Conservation (phyloP, 2,329 filamentous ascomycete genomes). For the Calycina herbarum region DNA sequence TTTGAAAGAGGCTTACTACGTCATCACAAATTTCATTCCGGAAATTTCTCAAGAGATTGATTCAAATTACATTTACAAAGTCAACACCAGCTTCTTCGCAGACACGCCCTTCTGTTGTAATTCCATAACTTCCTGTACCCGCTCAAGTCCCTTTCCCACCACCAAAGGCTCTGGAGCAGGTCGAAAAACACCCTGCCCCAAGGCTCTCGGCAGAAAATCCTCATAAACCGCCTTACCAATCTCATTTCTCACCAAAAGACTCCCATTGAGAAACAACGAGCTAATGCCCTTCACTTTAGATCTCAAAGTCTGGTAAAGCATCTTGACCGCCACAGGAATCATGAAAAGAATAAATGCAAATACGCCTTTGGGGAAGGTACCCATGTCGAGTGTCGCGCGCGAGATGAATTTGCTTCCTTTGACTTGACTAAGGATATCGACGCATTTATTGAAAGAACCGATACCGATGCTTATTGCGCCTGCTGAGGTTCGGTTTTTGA, state of each 20-base stretch:
- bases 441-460: not conserved
- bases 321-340: not conserved
- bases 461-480: too few species aligned
- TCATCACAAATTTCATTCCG: too few species aligned
- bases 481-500: not conserved
- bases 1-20: too few species aligned
- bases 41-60: too few species aligned
- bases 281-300: slow-evolving; percentile 13
- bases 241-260: slow-evolving; percentile 16
- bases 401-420: not conserved
- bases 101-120: slow-evolving; percentile 18
- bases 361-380: not conserved
- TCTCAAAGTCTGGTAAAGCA: not conserved
- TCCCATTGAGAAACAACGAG: slow-evolving; percentile 12
- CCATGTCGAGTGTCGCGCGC: not conserved
- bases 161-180: slow-evolving; percentile 42
- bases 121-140: slow-evolving; percentile 43
- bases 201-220: slow-evolving; percentile 41
- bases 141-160: slow-evolving; percentile 44
- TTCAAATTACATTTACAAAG: not conserved
- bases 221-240: slow-evolving; percentile 37
- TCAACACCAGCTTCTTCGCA: slow-evolving; percentile 14
- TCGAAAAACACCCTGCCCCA: slow-evolving; percentile 38
- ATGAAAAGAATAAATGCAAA: not conserved
- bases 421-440: not conserved